Percentiles rank a stretch among this genome's conserved stretches.
These are phyloP conservation scores for Boletus hoseneyae DNA, from an alignment of 1,284 basidiomycete species.

Conservation along the genomic window DNA sequence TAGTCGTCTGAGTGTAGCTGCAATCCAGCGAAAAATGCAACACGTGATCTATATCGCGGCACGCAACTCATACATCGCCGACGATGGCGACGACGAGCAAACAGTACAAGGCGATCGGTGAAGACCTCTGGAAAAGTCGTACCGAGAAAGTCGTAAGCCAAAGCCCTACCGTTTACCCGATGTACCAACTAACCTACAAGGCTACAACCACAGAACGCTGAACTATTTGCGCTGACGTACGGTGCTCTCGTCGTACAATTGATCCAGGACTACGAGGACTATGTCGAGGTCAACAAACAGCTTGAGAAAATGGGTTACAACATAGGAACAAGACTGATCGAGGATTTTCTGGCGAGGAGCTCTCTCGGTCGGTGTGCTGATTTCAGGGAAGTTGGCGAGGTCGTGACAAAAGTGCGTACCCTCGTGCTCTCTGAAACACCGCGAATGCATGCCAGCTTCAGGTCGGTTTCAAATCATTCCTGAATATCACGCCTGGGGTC, in stretches of 20 bases:
- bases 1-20: neutral
- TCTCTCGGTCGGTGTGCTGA: constrained; percentile 82
- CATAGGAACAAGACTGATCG: constrained; percentile 94
- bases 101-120: constrained; percentile 80
- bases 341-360: constrained; percentile 95
- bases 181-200: constrained; percentile 24
- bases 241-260: constrained; percentile 97
- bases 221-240: constrained; percentile 96
- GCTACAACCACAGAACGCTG: constrained; percentile 73
- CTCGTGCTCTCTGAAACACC: neutral
- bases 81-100: constrained; percentile 69
- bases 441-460: constrained; percentile 31
- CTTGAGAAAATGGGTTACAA: constrained; percentile 96
- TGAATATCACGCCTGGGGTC: constrained; percentile 88
- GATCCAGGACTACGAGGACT: constrained; percentile 99
- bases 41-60: constrained; percentile 27
- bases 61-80: constrained; percentile 3
- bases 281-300: constrained; percentile 83
- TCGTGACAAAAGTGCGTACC: constrained; percentile 75
- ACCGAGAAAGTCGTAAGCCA: constrained; percentile 84
- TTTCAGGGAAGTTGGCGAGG: constrained; percentile 93
- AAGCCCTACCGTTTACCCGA: neutral
- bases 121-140: constrained; percentile 88
- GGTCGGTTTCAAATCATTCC: constrained; percentile 99
- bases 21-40: neutral